Conservation (phyloP, 352 stramenopile genomes). For the Paralagenidium karlingii region DNA sequence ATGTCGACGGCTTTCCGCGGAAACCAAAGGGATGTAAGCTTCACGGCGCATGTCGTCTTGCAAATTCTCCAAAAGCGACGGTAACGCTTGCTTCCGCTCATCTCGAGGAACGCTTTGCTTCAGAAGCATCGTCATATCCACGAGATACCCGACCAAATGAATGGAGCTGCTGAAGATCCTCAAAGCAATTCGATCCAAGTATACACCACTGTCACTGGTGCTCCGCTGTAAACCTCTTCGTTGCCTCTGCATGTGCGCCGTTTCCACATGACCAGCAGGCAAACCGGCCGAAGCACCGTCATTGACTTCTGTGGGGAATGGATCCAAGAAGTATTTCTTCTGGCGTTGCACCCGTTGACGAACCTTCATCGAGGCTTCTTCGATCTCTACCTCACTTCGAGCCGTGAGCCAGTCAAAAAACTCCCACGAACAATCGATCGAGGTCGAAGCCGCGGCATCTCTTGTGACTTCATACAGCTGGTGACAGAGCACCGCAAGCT, state of each 20-base stretch:
- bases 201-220: too few species aligned
- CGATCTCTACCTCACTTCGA: slow-evolving; percentile 31
- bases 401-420: slow-evolving; percentile 46
- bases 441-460: slow-evolving; percentile 14
- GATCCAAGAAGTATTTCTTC: slow-evolving; percentile 25
- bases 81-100: slow-evolving; percentile 30
- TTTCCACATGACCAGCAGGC: too few species aligned
- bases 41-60: slow-evolving; percentile 31
- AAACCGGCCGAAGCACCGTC: too few species aligned
- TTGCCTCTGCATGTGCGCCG: too few species aligned
- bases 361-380: slow-evolving; percentile 12
- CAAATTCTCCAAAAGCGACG: slow-evolving; percentile 26
- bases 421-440: slow-evolving; percentile 23
- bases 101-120: slow-evolving; percentile 39
- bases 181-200: too few species aligned
- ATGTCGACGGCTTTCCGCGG: slow-evolving; percentile 11
- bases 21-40: slow-evolving; percentile 28
- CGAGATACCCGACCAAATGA: slow-evolving; percentile 39
- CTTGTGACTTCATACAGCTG: slow-evolving; percentile 28
- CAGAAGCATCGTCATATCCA: slow-evolving; percentile 47
- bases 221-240: too few species aligned
- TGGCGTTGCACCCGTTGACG: slow-evolving; percentile 14
- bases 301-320: slow-evolving; percentile 17
- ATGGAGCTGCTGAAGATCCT: slow-evolving; percentile 48
- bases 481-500: slow-evolving; percentile 15